A percentile compares a stretch with the other conserved stretches of the same genome.
Conservation (phyloP, 768 basidiomycete species). For the Pleurotus giganteus region DNA sequence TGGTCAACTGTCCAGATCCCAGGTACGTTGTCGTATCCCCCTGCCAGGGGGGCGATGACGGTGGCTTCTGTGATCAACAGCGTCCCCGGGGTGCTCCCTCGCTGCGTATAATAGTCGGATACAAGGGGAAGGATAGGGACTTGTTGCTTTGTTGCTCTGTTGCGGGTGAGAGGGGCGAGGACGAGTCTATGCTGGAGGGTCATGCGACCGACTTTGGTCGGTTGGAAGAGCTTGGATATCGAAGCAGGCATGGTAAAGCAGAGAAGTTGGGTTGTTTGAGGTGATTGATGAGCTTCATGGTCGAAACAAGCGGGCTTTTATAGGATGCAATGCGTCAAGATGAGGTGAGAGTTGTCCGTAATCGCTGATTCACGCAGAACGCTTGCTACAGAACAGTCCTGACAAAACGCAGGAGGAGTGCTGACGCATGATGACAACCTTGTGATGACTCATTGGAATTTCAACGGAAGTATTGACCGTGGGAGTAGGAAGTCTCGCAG, state of each 20-base stretch:
- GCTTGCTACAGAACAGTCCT: too few relatives aligned
- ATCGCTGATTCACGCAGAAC: too few relatives aligned
- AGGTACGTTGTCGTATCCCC: constrained; percentile 28
- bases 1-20: constrained; percentile 40
- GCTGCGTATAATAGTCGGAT: constrained; percentile 18
- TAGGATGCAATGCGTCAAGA: too few relatives aligned
- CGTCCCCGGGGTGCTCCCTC: constrained; percentile 20
- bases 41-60: constrained; percentile 24
- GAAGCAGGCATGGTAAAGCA: background rate
- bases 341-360: too few relatives aligned
- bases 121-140: constrained; percentile 25
- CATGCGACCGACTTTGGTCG: constrained; percentile 30
- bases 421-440: too few relatives aligned
- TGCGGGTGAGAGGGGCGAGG: constrained; percentile 44
- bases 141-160: constrained; percentile 26
- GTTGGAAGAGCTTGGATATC: constrained; percentile 28
- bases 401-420: too few relatives aligned
- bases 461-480: too few relatives aligned
- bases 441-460: too few relatives aligned
- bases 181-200: constrained; percentile 39
- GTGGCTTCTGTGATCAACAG: constrained; percentile 35
- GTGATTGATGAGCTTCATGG: too few relatives aligned
- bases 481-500: too few relatives aligned
- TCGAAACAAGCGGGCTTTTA: too few relatives aligned
- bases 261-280: background rate